Conservation (phyloP, 1,284 basidiomycete species). For the Heterobasidion occidentale region DNA sequence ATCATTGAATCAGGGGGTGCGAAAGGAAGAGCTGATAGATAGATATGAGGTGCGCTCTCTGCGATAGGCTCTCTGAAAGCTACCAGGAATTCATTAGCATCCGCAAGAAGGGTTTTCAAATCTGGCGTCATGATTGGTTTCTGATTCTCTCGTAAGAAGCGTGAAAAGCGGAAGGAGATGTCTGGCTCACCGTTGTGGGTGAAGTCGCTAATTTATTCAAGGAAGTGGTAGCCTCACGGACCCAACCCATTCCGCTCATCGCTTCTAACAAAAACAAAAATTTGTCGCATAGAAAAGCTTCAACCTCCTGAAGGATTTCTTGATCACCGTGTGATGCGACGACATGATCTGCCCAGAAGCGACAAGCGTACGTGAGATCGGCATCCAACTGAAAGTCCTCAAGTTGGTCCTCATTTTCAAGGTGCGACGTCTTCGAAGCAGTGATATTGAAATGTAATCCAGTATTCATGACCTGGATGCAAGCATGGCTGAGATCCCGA, state of each 20-base stretch:
- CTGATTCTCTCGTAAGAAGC: neutral
- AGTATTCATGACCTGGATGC: neutral
- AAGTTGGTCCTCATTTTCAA: neutral
- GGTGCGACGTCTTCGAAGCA: neutral
- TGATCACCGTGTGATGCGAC: neutral
- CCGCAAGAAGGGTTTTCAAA: neutral
- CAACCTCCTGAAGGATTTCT: neutral
- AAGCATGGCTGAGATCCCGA: neutral
- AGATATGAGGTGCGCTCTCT: neutral
- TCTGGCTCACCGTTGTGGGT: neutral
- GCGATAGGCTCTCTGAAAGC: neutral
- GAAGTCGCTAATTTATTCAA: neutral
- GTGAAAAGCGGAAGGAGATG: neutral
- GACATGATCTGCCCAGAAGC: neutral
- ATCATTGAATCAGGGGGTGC: neutral
- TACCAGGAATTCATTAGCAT: neutral
- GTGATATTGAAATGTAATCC: neutral
- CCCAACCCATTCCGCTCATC: neutral
- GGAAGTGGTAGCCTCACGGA: neutral
- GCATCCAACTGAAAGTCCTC: neutral
- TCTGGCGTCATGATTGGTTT: neutral
- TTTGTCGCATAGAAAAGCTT: neutral
- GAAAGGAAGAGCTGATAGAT: neutral
- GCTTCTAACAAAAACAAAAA: neutral
- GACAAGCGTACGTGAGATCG: neutral